phyloP scores from a whole-genome alignment of 1,139 yeast genomes.

The Saccharomycopsis hybrid region DNA sequence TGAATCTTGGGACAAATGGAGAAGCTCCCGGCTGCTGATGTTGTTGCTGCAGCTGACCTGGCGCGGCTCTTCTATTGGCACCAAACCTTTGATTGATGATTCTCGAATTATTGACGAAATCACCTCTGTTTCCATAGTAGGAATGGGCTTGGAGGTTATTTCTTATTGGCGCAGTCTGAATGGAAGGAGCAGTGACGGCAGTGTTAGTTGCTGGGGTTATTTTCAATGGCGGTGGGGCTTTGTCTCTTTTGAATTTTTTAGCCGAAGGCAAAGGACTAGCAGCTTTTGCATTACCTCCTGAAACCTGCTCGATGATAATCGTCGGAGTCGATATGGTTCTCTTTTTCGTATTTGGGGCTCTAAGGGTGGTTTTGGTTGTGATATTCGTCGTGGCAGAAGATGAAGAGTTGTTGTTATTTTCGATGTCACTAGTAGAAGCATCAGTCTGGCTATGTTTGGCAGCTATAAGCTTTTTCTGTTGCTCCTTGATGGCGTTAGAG shows the following conservation, averaged over 20 bases:
- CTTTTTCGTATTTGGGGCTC: slow-evolving; percentile 12
- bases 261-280: slow-evolving; percentile 27
- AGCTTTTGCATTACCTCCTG: slow-evolving; percentile 1
- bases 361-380: slow-evolving; percentile 13
- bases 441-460: slow-evolving; percentile 29
- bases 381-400: neutral
- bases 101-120: slow-evolving; percentile 8
- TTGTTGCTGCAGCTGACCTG: neutral
- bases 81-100: slow-evolving; percentile 7
- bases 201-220: slow-evolving; percentile 22
- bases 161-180: slow-evolving; percentile 42
- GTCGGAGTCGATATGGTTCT: slow-evolving; percentile 17
- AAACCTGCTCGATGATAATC: slow-evolving; percentile 20
- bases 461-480: slow-evolving; percentile 43
- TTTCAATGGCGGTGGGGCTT: slow-evolving; percentile 41
- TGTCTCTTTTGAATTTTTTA: slow-evolving; percentile 39
- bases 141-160: slow-evolving; percentile 10
- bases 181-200: slow-evolving; percentile 28
- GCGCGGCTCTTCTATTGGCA: slow-evolving; percentile 22
- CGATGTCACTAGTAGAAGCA: neutral
- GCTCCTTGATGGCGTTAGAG: slow-evolving; percentile 42
- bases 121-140: slow-evolving; percentile 1
- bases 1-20: slow-evolving; percentile 23
- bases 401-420: too few species aligned
- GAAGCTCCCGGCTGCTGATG: slow-evolving; percentile 20